These are phyloP conservation scores for Gentiana straminea DNA, from an alignment of 257 asterid species.

Conservation along the genomic window DNA sequence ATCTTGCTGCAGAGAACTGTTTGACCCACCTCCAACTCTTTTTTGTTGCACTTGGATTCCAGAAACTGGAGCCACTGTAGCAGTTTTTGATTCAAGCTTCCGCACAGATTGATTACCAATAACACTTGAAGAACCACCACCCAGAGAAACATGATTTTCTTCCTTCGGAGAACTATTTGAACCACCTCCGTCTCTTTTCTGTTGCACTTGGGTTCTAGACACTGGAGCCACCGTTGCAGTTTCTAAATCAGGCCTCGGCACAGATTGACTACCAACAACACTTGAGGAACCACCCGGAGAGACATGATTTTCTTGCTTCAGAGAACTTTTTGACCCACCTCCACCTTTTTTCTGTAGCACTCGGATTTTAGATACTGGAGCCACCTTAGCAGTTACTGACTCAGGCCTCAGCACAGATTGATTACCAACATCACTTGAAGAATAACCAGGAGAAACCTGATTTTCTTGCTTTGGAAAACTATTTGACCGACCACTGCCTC, in stretches of 20 bases:
- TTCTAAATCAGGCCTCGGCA: conserved; percentile 35
- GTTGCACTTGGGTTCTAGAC: conserved; percentile 17
- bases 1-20: conserved; percentile 22
- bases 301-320: conserved; percentile 25
- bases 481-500: conserved; percentile 26
- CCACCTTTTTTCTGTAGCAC: conserved; percentile 22
- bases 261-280: conserved; percentile 13
- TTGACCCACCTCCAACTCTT: conserved; percentile 26
- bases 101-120: conserved; percentile 13
- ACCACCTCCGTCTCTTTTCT: conserved; percentile 29
- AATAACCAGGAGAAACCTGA: conserved; percentile 17
- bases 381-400: background rate
- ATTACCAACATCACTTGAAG: conserved; percentile 20
- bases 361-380: background rate
- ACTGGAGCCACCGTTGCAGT: conserved; percentile 25
- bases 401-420: conserved; percentile 33
- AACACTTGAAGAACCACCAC: conserved; percentile 10
- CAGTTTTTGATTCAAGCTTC: conserved; percentile 39
- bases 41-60: conserved; percentile 23
- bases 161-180: conserved; percentile 24
- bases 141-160: conserved; percentile 19
- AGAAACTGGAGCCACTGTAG: conserved; percentile 19
- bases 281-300: conserved; percentile 11
- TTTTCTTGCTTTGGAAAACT: conserved; percentile 23
- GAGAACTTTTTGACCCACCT: conserved; percentile 23